Evolutionary conservation across 495 filamentous ascomycete species (phyloP).

Genomic region (Penicillium antarcticum): DNA sequence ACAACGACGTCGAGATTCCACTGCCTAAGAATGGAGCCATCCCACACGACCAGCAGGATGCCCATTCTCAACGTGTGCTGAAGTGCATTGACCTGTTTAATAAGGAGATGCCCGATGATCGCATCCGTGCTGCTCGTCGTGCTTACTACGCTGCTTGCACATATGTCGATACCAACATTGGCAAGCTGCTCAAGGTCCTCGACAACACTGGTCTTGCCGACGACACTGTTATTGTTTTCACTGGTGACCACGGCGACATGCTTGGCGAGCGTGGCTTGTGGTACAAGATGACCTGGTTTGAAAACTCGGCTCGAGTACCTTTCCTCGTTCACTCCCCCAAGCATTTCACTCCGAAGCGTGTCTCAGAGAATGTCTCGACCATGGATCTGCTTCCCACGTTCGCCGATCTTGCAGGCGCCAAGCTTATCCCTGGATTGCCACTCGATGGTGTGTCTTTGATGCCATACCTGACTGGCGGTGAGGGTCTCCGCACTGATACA

Average conservation of each 20-base stretch:
- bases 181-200: slow-evolving; percentile 68
- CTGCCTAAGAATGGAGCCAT: slow-evolving; percentile 68
- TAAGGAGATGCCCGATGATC: slow-evolving; percentile 71
- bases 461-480: slow-evolving; percentile 62
- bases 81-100: slow-evolving; percentile 79
- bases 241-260: slow-evolving; percentile 90
- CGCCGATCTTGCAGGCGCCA: slow-evolving; percentile 69
- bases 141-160: slow-evolving; percentile 87
- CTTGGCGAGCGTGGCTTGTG: slow-evolving; percentile 83
- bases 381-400: slow-evolving; percentile 84
- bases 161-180: slow-evolving; percentile 85
- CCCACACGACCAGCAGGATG: slow-evolving; percentile 72
- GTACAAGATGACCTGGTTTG: slow-evolving; percentile 95
- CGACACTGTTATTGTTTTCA: slow-evolving; percentile 83
- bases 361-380: slow-evolving; percentile 76
- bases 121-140: slow-evolving; percentile 72
- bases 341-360: slow-evolving; percentile 61
- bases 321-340: slow-evolving; percentile 72
- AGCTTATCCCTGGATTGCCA: slow-evolving; percentile 59
- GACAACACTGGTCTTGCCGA: slow-evolving; percentile 72
- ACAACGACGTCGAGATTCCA: slow-evolving; percentile 81
- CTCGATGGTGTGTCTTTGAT: slow-evolving; percentile 75
- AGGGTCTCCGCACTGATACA: slow-evolving; percentile 58
- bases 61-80: slow-evolving; percentile 75
- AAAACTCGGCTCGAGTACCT: slow-evolving; percentile 78